A percentile compares a stretch with the other conserved stretches of the same genome.
phyloP scores from a whole-genome alignment of 2,329 filamentous ascomycete genomes.

The Arthrobotrys sphaeroides region DNA sequence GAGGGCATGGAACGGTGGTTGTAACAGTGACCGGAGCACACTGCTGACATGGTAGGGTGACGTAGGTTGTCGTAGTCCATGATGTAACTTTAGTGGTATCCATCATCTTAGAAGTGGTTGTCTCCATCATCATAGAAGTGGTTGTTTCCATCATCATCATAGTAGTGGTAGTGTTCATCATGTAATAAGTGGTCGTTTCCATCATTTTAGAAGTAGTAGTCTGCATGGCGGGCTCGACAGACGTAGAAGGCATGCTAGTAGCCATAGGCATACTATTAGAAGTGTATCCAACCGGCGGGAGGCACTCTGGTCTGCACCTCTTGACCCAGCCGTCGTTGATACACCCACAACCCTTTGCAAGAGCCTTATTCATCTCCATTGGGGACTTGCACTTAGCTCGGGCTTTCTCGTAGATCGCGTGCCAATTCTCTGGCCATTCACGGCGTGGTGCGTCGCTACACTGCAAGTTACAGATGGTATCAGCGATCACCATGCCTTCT shows the following conservation, averaged over 20 bases:
- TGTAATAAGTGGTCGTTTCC: background rate
- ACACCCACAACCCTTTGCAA: conserved; percentile 37
- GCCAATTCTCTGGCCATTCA: conserved; percentile 5
- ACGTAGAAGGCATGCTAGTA: background rate
- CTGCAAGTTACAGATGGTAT: conserved; percentile 18
- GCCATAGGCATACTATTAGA: background rate
- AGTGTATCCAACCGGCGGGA: conserved; percentile 13
- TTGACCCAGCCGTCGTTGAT: conserved; percentile 28
- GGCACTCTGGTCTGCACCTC: conserved; percentile 9
- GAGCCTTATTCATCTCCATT: background rate
- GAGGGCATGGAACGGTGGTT: conserved; percentile 18
- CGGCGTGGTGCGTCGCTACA: background rate
- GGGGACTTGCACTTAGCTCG: background rate
- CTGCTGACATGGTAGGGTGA: background rate
- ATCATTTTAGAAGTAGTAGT: background rate
- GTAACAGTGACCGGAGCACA: background rate
- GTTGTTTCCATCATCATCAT: too few relatives aligned
- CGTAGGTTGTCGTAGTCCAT: background rate
- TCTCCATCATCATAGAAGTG: too few relatives aligned
- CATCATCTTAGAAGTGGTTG: background rate
- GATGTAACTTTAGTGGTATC: background rate
- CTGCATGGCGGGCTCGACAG: background rate
- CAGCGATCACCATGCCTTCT: background rate
- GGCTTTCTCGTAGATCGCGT: background rate
- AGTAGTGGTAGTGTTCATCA: too few relatives aligned